Evolutionary conservation across 768 basidiomycete species (phyloP), one percentile per base, ranked within the genome.

Genomic region (Calvatia gigantea): DNA sequence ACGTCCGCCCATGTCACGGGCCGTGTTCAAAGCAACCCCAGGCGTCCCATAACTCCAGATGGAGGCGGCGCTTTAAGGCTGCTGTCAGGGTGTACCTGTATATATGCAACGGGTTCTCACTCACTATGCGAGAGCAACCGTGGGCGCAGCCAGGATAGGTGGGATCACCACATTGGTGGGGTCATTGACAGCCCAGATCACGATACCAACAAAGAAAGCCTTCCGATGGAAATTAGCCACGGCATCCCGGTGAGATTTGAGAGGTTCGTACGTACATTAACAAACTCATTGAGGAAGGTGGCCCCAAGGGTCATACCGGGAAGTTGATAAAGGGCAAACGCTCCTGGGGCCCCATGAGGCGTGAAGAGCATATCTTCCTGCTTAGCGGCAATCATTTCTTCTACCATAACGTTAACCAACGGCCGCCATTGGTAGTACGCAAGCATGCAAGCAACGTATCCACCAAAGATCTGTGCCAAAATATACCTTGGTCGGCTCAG

Each of bases 1-100:
- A 14, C 86, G 80, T 3, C 77, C 83, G 17, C 86, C 87, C 39
- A 89, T 27, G 64, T 89, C 87, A 63, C 87, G 84, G 27, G 86
- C 85, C 2, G 83, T 69, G 66, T 89, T 89, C 31, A 85, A 73
- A 12, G 83, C 75, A 42, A 89, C 79, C 83, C 54, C 7, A 57
- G 42, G 43, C 19, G 32, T 58, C 4, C 80, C 71, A 64, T 72
- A 88, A 35, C 84, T 81, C 85, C 86, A 87, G 56, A 87, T 76
- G 35, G 76, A 74, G 37, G 75, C 69, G 43, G 71, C 81, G 61
- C 85, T 87, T 53, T n/a, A 19, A 35, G 45, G 35, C 41, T 21
- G n/a, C n/a, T 43, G 21, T 31, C n/a, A 47, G 17, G n/a, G 29
- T 17, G 43, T 28, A 47, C 33, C 37, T 17, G 9, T 27, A 35